These are phyloP conservation scores for Cryptococcus sp. DNA, from an alignment of 1,284 basidiomycete genomes.

Conservation along the genomic window DNA sequence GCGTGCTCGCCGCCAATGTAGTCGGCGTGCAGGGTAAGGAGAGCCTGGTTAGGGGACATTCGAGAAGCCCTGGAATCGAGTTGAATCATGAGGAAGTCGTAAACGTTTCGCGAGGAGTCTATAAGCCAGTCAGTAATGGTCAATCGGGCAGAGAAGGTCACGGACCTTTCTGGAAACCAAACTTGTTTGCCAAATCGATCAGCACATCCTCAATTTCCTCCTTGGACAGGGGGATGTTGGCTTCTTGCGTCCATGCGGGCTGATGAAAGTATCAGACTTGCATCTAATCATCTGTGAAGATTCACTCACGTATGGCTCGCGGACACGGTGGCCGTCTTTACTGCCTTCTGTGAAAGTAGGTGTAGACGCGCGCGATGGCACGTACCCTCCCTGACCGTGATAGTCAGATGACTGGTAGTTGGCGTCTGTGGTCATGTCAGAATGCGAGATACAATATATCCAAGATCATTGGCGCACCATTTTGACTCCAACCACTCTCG, in stretches of 20 bases:
- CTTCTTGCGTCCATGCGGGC: conserved; percentile 89
- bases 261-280: conserved; percentile 57
- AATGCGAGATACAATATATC: no score
- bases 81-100: conserved; percentile 98
- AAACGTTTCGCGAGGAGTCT: conserved; percentile 67
- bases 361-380: conserved; percentile 51
- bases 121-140: background rate
- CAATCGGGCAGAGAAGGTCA: conserved; percentile 15
- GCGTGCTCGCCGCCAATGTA: conserved; percentile 97
- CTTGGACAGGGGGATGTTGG: conserved; percentile 92
- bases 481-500: conserved; percentile 44
- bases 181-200: conserved; percentile 96
- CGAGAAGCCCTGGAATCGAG: conserved; percentile 95
- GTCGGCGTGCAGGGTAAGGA: conserved; percentile 93
- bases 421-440: conserved; percentile 7
- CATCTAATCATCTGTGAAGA: conserved; percentile 57
- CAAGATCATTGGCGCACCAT: conserved; percentile 55
- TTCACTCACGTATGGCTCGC: conserved; percentile 57
- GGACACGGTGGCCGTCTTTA: conserved; percentile 63
- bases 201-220: conserved; percentile 99
- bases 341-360: conserved; percentile 53
- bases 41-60: conserved; percentile 94
- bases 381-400: conserved; percentile 43
- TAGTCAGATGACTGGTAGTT: conserved; percentile 40
- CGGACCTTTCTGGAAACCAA: conserved; percentile 95